A percentile compares a stretch with the other conserved stretches of the same genome.
Evolutionary conservation across 106 monocot genomes (phyloP).

Genomic region (Allium sativum): DNA sequence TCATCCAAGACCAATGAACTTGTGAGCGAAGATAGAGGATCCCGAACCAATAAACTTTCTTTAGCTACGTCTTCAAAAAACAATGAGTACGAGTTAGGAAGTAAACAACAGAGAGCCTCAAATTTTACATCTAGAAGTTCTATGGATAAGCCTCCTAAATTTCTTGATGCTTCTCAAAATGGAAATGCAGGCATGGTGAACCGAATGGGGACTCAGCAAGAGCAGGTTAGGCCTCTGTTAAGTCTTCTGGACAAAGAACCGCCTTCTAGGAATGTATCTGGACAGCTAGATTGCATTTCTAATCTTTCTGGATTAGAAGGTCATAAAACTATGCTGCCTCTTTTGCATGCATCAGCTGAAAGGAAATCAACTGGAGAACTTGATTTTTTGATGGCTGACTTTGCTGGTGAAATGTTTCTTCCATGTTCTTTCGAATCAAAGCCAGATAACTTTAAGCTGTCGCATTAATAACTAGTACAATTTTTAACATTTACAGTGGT

Average conservation of each 20-base stretch:
- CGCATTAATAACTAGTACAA: not conserved
- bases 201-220: constrained; percentile 27
- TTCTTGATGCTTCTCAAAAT: not conserved
- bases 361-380: constrained; percentile 86
- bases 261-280: constrained; percentile 81
- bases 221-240: constrained; percentile 69
- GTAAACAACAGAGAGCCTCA: constrained; percentile 29
- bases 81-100: constrained; percentile 20
- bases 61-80: constrained; percentile 24
- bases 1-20: constrained; percentile 40
- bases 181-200: constrained; percentile 33
- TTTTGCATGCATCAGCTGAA: constrained; percentile 81
- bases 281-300: constrained; percentile 85
- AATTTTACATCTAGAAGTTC: constrained; percentile 56
- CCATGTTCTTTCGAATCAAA: not conserved
- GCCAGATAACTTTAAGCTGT: not conserved
- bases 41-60: constrained; percentile 15
- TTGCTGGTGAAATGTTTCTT: constrained; percentile 49
- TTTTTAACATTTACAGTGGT: constrained; percentile 34
- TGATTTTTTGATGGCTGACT: constrained; percentile 89
- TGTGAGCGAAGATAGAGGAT: constrained; percentile 22
- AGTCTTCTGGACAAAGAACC: constrained; percentile 92
- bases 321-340: constrained; percentile 87
- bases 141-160: constrained; percentile 44
- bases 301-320: constrained; percentile 54